Conservation (phyloP, 352 stramenopile genomes). For the Paralagenidium karlingii region DNA sequence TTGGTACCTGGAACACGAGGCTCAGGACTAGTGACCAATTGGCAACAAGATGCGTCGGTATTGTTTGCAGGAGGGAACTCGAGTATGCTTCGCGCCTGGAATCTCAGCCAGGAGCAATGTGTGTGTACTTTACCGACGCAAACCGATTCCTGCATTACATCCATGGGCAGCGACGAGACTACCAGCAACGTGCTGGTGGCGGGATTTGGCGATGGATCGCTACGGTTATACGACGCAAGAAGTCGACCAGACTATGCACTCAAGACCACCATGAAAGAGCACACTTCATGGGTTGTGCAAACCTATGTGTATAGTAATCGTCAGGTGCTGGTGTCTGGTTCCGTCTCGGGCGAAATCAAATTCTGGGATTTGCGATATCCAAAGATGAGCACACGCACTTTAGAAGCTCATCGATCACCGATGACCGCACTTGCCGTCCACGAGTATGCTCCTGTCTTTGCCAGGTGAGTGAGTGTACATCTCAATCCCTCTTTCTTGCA, state of each 20-base stretch:
- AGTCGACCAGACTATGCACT: constrained; percentile 55
- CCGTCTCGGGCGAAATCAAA: constrained; percentile 90
- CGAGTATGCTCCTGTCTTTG: constrained; percentile 91
- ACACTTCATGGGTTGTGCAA: constrained; percentile 94
- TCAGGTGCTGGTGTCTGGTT: constrained; percentile 90
- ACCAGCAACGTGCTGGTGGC: constrained; percentile 78
- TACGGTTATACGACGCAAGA: constrained; percentile 92
- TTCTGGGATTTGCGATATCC: constrained; percentile 94
- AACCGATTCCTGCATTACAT: constrained; percentile 86
- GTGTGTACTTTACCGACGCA: constrained; percentile 70
- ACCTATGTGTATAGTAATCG: constrained; percentile 64
- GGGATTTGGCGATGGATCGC: constrained; percentile 88
- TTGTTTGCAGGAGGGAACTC: constrained; percentile 91
- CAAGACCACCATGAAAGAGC: constrained; percentile 77
- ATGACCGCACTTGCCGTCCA: constrained; percentile 97
- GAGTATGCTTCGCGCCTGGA: constrained; percentile 87
- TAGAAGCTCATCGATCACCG: constrained; percentile 85
- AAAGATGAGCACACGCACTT: constrained; percentile 65
- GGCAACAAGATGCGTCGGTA: constrained; percentile 85
- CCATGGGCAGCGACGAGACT: constrained; percentile 64
- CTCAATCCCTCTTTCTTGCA: background rate
- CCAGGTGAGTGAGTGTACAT: constrained; percentile 35
- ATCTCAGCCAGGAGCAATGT: constrained; percentile 89
- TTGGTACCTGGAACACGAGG: constrained; percentile 81
- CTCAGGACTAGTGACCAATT: constrained; percentile 93